phyloP scores from a whole-genome alignment of 2,329 filamentous ascomycete species.

The Teratosphaeria zuluensis region DNA sequence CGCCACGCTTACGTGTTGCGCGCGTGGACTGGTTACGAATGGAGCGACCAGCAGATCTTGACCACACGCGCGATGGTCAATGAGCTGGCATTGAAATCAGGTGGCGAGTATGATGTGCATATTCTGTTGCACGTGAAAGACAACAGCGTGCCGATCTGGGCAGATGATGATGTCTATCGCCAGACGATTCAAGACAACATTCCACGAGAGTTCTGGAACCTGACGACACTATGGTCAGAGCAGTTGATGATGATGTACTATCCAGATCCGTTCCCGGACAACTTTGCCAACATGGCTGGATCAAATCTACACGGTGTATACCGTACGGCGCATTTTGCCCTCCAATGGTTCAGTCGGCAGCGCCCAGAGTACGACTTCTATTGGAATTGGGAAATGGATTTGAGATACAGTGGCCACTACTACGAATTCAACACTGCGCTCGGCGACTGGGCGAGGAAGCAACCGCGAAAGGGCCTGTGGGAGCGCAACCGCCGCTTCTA shows the following conservation, averaged over 20 bases:
- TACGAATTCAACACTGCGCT: slow-evolving; percentile 68
- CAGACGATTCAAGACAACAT: slow-evolving; percentile 58
- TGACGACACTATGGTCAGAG: slow-evolving; percentile 89
- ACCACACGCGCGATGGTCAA: slow-evolving; percentile 75
- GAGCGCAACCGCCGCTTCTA: slow-evolving; percentile 65
- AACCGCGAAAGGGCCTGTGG: slow-evolving; percentile 64
- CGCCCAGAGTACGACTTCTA: slow-evolving; percentile 43
- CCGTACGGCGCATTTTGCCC: slow-evolving; percentile 47
- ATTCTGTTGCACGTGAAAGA: slow-evolving; percentile 80
- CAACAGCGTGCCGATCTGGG: slow-evolving; percentile 65
- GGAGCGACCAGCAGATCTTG: slow-evolving; percentile 68
- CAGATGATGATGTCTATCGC: slow-evolving; percentile 59
- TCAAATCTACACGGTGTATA: slow-evolving; percentile 80
- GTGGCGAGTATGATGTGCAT: slow-evolving; percentile 79
- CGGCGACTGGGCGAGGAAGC: slow-evolving; percentile 52
- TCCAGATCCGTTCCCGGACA: slow-evolving; percentile 73
- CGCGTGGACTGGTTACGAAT: slow-evolving; percentile 73
- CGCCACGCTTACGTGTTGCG: slow-evolving; percentile 78
- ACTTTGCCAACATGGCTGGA: slow-evolving; percentile 51
- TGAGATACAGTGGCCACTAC: slow-evolving; percentile 70
- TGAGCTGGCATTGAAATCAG: slow-evolving; percentile 70
- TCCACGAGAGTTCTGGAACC: slow-evolving; percentile 75
- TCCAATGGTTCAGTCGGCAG: slow-evolving; percentile 44
- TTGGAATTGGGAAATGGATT: slow-evolving; percentile 90
- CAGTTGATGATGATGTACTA: slow-evolving; percentile 88